Evolutionary conservation across 768 basidiomycete genomes (phyloP), one percentile per base, ranked within the genome.

Genomic region (Collybiopsis luxurians): DNA sequence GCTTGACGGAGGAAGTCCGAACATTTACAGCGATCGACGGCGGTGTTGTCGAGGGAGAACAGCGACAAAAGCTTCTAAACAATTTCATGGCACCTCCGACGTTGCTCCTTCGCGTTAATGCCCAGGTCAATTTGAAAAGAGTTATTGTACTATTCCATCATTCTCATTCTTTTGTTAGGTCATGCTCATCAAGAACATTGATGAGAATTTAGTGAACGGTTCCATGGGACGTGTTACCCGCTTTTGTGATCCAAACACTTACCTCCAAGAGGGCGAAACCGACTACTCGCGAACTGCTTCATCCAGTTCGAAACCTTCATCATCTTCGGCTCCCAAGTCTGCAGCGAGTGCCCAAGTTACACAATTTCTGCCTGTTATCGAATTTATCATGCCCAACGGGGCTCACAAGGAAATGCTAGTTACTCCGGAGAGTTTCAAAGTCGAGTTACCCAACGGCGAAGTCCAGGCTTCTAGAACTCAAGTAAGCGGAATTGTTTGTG

Each of bases 141-240:
- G 6, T 19, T 24, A 12, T 19, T 17, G n/a, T 21, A 28, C 9
- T 19, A 39, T 30, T 34, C 9, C 9, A n/a, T 34, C 17, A 48
- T 53, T 34, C 48, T 21, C 12, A 50, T 19, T 15, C 21, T 78
- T 53, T 77, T 81, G 13, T 24, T 85, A 90, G 68, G 90, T 92
- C 39, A 98, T 97, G 95, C 79, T 97, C 30, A 92, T 94, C 71
- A 98, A 98, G 76, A 98, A 98, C 66, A 74, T 89, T 52, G 92
- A 95, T 63, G 93, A 95, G 4, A 82, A 78, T 2, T 81, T 98
- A 7, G 97, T 98, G 44, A 99, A 99, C 65, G 97, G 97, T 1
- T 92, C 87, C 55, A 90, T 97, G 80, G 97, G 97, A 9, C 85
- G 83, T 40, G 81, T 99, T 19, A 63, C 89, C 27, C 80, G 82